A percentile compares a stretch with the other conserved stretches of the same genome.
phyloP scores from a whole-genome alignment of 176 grass and related monocot genomes.

The Tuctoria greenei region DNA sequence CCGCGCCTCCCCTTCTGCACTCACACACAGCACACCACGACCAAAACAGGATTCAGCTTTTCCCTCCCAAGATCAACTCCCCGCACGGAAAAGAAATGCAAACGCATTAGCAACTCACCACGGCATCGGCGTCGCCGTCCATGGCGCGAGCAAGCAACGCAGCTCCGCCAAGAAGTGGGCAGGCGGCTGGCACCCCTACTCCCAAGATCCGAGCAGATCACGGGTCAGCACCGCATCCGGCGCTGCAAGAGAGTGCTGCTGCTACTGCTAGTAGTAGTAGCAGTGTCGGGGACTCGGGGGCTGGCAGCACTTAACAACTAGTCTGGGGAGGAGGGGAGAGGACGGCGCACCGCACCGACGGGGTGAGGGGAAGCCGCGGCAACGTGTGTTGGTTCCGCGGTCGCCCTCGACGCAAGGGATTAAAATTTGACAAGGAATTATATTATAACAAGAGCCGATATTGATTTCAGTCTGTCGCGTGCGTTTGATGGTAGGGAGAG shows the following conservation, averaged over 20 bases:
- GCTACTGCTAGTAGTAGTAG: slow-evolving; percentile 15
- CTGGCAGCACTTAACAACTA: too few species aligned
- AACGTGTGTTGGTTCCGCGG: slow-evolving; percentile 37
- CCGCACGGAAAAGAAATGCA: not conserved
- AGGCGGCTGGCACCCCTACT: slow-evolving; percentile 1
- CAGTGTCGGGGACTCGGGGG: too few species aligned
- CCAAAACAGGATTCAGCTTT: not conserved
- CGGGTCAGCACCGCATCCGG: slow-evolving; percentile 46
- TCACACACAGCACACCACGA: not conserved
- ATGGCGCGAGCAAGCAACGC: slow-evolving; percentile 36
- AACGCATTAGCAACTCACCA: slow-evolving; percentile 31
- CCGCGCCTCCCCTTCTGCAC: slow-evolving; percentile 65
- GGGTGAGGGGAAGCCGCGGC: slow-evolving; percentile 14
- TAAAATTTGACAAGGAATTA: too few species aligned
- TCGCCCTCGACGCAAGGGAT: slow-evolving; percentile 24
- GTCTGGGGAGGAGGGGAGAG: not conserved
- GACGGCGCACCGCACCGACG: too few species aligned
- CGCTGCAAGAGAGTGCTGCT: slow-evolving; percentile 30
- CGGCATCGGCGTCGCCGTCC: slow-evolving; percentile 48
- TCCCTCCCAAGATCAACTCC: not conserved
- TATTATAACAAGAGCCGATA: not conserved
- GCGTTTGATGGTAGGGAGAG: not conserved
- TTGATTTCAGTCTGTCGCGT: not conserved
- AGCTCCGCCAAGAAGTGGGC: slow-evolving; percentile 5
- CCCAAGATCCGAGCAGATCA: slow-evolving; percentile 35